phyloP scores from a whole-genome alignment of 1,284 basidiomycete genomes.

The Microbotryomycetes sp. region DNA sequence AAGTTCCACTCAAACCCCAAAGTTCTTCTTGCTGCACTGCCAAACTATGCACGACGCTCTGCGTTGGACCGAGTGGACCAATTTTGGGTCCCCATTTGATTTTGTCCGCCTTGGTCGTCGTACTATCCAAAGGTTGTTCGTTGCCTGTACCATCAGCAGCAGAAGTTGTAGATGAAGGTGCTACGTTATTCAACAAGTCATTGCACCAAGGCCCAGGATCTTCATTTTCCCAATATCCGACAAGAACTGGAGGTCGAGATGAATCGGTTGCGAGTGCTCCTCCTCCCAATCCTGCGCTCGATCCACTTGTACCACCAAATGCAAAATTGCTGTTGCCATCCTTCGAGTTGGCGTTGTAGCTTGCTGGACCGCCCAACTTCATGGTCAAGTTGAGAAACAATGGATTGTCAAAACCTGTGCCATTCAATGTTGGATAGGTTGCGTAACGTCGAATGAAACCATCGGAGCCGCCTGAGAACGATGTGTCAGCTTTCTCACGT shows the following conservation, averaged over 20 bases:
- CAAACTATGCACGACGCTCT: constrained; percentile 51
- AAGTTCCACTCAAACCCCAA: constrained; percentile 76
- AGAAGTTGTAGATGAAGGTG: background rate
- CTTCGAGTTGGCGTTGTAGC: background rate
- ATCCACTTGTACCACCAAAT: background rate
- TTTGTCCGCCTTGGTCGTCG: background rate
- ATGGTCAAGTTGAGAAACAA: constrained; percentile 20
- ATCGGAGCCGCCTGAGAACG: constrained; percentile 21
- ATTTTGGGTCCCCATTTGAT: constrained; percentile 25
- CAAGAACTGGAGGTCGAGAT: constrained; percentile 17
- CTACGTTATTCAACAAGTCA: constrained; percentile 4
- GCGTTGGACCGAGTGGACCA: background rate
- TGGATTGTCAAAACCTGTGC: constrained; percentile 4
- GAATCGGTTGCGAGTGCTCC: background rate
- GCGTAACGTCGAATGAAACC: constrained; percentile 35
- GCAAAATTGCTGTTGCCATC: background rate
- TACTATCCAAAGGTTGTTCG: background rate
- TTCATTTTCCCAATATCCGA: constrained; percentile 37
- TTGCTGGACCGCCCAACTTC: constrained; percentile 8
- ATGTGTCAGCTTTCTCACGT: background rate
- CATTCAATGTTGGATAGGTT: constrained; percentile 28
- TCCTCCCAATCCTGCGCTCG: background rate
- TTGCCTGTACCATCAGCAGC: too few species aligned
- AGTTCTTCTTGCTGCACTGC: constrained; percentile 82
- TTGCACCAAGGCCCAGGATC: constrained; percentile 17